A percentile compares a stretch with the other conserved stretches of the same genome.
phyloP scores from a whole-genome alignment of 1,284 basidiomycete species.

The Athelia psychrophila region DNA sequence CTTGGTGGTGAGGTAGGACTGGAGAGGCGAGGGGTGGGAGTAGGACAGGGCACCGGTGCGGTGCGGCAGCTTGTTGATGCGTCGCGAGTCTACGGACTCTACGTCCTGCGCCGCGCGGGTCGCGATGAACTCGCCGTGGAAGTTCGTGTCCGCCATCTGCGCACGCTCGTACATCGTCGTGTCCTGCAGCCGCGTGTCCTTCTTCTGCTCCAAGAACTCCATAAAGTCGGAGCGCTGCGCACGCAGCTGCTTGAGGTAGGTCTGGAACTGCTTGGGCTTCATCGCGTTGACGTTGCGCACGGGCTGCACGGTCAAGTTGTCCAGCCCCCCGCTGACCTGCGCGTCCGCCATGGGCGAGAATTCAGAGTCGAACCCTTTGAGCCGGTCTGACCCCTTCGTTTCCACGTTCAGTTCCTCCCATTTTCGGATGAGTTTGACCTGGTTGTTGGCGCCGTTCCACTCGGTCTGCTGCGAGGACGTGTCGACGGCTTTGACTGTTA shows the following conservation, averaged over 20 bases:
- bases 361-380: conserved; percentile 45
- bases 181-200: conserved; percentile 11
- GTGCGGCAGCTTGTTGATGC: conserved; percentile 66
- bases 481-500: conserved; percentile 61
- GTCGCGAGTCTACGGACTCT: conserved; percentile 27
- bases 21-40: conserved; percentile 46
- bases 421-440: conserved; percentile 61
- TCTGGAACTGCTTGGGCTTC: conserved; percentile 49
- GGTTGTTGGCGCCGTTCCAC: conserved; percentile 63
- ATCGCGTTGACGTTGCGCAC: conserved; percentile 46
- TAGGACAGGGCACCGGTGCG: conserved; percentile 61
- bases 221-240: conserved; percentile 54
- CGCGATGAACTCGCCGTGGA: conserved; percentile 34
- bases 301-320: conserved; percentile 19
- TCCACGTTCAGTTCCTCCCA: conserved; percentile 60
- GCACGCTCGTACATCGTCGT: conserved; percentile 25
- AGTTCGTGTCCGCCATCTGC: conserved; percentile 19
- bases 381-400: conserved; percentile 23
- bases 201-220: conserved; percentile 33
- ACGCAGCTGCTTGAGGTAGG: conserved; percentile 57
- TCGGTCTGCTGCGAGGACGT: conserved; percentile 71
- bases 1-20: conserved; percentile 47
- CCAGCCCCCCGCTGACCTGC: conserved; percentile 10
- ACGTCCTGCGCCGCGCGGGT: conserved; percentile 29
- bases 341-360: conserved; percentile 25